A percentile compares a stretch with the other conserved stretches of the same genome.
phyloP scores from a whole-genome alignment of 805 yeast genomes.

The Grigorovia humatica region DNA sequence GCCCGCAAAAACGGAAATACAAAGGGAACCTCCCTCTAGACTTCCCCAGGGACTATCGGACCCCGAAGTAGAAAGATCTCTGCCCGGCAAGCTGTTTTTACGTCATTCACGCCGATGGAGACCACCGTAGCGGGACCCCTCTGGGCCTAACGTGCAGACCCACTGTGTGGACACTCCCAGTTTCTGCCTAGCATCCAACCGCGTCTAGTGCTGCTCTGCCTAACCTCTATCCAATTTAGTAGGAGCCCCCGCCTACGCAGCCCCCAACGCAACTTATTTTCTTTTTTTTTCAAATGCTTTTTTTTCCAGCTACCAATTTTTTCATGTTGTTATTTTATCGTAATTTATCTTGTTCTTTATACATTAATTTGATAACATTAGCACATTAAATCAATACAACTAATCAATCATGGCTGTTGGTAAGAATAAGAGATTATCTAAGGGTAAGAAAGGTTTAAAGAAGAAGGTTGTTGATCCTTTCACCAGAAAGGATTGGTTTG shows the following conservation, averaged over 20 bases:
- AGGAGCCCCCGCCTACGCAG: neutral
- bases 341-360: neutral
- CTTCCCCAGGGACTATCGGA: too few species aligned
- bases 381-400: neutral
- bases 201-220: too few species aligned
- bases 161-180: too few species aligned
- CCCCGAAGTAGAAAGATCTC: too few species aligned
- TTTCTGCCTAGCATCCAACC: too few species aligned
- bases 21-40: too few species aligned
- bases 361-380: neutral
- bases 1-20: too few species aligned
- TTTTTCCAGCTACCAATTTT: neutral
- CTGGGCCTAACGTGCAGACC: too few species aligned
- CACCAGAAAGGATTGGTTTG: conserved; percentile 98
- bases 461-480: conserved; percentile 98
- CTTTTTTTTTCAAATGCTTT: neutral
- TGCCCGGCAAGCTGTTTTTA: too few species aligned
- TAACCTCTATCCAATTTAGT: neutral
- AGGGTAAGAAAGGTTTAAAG: conserved; percentile 96
- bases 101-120: too few species aligned
- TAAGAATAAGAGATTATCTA: conserved; percentile 72
- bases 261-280: neutral
- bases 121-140: too few species aligned
- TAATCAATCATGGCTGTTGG: conserved; percentile 57
- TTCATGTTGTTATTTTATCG: neutral